Conservation (phyloP, 1,284 basidiomycete species). For the Trichosporon sp. region DNA sequence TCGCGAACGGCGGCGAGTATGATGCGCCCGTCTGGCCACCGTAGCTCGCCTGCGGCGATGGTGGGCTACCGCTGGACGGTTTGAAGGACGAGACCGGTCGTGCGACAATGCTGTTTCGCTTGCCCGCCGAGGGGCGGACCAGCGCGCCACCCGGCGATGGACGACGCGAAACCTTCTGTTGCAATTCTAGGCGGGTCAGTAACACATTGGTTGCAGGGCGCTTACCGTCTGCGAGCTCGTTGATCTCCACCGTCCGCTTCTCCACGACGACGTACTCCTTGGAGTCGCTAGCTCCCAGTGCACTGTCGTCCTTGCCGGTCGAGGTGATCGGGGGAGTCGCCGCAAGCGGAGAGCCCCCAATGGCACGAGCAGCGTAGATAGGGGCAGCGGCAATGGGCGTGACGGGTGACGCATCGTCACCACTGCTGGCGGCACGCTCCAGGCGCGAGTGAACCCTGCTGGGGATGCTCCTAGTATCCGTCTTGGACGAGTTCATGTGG, state of each 20-base stretch:
- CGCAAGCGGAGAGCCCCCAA: conserved; percentile 43
- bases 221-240: conserved; percentile 56
- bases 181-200: conserved; percentile 34
- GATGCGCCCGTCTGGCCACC: conserved; percentile 23
- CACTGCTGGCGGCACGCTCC: conserved; percentile 18
- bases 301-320: conserved; percentile 38
- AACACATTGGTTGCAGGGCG: background rate
- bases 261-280: conserved; percentile 58
- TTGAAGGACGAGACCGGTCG: conserved; percentile 45
- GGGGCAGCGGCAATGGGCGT: conserved; percentile 28
- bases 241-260: conserved; percentile 57
- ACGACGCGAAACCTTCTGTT: conserved; percentile 48
- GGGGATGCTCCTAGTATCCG: background rate
- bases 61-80: conserved; percentile 20
- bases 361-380: conserved; percentile 11
- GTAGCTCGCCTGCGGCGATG: conserved; percentile 11
- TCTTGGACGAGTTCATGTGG: background rate
- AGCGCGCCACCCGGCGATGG: conserved; percentile 35
- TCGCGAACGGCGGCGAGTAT: conserved; percentile 50
- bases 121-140: conserved; percentile 43
- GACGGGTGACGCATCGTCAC: conserved; percentile 35
- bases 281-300: conserved; percentile 38
- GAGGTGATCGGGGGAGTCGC: conserved; percentile 44
- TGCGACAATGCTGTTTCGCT: conserved; percentile 38
- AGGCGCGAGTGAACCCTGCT: conserved; percentile 12